Base-by-base conservation (phyloP, 306 rosid genomes). In the Lotus japonicus region DNA sequence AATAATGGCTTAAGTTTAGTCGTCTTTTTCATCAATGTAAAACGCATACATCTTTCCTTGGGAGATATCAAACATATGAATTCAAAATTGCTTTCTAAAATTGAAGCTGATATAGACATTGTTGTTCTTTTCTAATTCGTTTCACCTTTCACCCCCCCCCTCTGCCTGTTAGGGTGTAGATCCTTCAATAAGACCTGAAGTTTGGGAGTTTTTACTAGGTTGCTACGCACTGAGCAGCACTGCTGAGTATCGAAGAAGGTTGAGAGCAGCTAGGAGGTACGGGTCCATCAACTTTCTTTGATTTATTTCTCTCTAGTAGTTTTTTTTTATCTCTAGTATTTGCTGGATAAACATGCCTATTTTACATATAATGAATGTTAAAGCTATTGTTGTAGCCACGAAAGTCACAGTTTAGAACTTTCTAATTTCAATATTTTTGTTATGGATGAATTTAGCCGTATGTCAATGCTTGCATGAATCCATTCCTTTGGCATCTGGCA, bases 141-240 rank as follows among this genome's bases (percentile, higher is more conserved):
- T 73, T 75, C 42, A 31, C 44, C 75, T 80, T 7, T 41, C 41
- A 38, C 23, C n/a, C n/a, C n/a, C n/a, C n/a, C 31, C 35, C 15
- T 68, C 12, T 68, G 52, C 38, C 33, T 82, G 65, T 58, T 77
- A 92, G 98, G 98, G 98, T 31, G 86, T 92, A 63, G 96, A 92
- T 83, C 95, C 92, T 60, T 92, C 92, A 12, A 92, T 92, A 66
- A 85, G 96, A 75, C 82, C 91, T 39, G 91, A 83, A 68, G 96
- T 92, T 68, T 92, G 98, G 98, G 98, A 92, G 85, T 87, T 89
- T 83, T 81, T 92, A 76, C 96, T 92, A 16, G 96, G 98, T 59
- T 92, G 96, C 71, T 92, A 89, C 84, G 82, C 89, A 10, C 81
- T 82, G 57, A 84, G 87, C 62, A 92, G 92, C 85, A 89, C 92